phyloP scores from a whole-genome alignment of 2,329 filamentous ascomycete species.

The Dactylonectria macrodidyma region DNA sequence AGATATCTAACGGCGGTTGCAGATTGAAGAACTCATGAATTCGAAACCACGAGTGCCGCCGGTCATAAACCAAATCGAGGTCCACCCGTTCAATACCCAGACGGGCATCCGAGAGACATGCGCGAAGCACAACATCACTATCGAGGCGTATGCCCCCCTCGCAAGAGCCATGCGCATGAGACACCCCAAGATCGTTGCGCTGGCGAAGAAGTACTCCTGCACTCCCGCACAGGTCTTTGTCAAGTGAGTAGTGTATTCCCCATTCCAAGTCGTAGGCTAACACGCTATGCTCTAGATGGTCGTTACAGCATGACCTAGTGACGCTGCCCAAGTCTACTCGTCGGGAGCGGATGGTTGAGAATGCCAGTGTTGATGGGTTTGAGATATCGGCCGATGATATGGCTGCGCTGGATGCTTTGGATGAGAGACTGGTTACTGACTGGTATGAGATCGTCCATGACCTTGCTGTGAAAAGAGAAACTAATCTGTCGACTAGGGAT shows the following conservation, averaged over 20 bases:
- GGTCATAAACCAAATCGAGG: slow-evolving; percentile 84
- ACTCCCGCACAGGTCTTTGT: slow-evolving; percentile 82
- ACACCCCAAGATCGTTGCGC: slow-evolving; percentile 72
- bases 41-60: slow-evolving; percentile 74
- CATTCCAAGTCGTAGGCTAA: slow-evolving; percentile 6
- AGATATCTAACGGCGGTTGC: background rate
- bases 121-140: slow-evolving; percentile 74
- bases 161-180: slow-evolving; percentile 79
- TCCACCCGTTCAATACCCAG: slow-evolving; percentile 87
- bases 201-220: slow-evolving; percentile 79
- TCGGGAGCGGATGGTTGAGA: slow-evolving; percentile 74
- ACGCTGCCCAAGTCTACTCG: slow-evolving; percentile 81
- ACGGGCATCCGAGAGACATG: slow-evolving; percentile 77
- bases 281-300: slow-evolving; percentile 69
- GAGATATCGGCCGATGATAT: slow-evolving; percentile 76
- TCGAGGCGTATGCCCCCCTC: slow-evolving; percentile 87
- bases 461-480: background rate
- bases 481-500: slow-evolving; percentile 44
- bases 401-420: slow-evolving; percentile 72
- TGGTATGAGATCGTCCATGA: slow-evolving; percentile 55
- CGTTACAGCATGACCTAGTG: slow-evolving; percentile 80
- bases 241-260: slow-evolving; percentile 50
- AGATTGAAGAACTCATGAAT: slow-evolving; percentile 79
- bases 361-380: slow-evolving; percentile 73
- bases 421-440: slow-evolving; percentile 82